phyloP scores from a whole-genome alignment of 257 asterid genomes.

The Lantana camara region DNA sequence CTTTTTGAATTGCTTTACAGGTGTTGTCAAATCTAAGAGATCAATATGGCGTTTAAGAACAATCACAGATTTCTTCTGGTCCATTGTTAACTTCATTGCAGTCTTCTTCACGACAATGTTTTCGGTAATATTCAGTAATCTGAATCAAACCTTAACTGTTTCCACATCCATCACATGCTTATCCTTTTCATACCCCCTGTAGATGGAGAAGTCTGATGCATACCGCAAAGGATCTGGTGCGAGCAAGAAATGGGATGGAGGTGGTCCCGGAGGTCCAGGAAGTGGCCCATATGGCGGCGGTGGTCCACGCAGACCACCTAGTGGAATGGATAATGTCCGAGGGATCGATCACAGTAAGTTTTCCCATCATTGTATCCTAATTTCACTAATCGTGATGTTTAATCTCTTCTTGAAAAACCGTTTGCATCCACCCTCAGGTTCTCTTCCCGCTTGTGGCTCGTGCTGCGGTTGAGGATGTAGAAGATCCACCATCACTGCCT shows the following conservation, averaged over 20 bases:
- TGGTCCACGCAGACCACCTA: constrained; percentile 93
- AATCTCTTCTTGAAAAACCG: too few species aligned
- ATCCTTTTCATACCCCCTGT: constrained; percentile 19
- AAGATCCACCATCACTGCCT: not conserved
- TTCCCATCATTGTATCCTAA: not conserved
- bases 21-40: constrained; percentile 80
- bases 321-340: constrained; percentile 81
- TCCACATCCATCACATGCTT: constrained; percentile 3
- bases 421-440: constrained; percentile 42
- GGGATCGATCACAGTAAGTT: constrained; percentile 93
- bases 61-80: constrained; percentile 81
- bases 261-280: constrained; percentile 96
- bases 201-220: constrained; percentile 95
- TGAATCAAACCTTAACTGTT: not conserved
- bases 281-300: constrained; percentile 90
- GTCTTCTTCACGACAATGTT: constrained; percentile 84
- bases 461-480: constrained; percentile 69
- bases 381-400: constrained; percentile 5
- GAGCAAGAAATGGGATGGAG: constrained; percentile 96
- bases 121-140: constrained; percentile 59
- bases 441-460: constrained; percentile 98
- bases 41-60: constrained; percentile 86
- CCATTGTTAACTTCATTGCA: constrained; percentile 65
- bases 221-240: constrained; percentile 77
- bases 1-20: constrained; percentile 42